Percentiles rank a stretch among this genome's conserved stretches.
These are phyloP conservation scores for Geosmithia flava DNA, from an alignment of 2,329 filamentous ascomycete species.

Conservation along the genomic window DNA sequence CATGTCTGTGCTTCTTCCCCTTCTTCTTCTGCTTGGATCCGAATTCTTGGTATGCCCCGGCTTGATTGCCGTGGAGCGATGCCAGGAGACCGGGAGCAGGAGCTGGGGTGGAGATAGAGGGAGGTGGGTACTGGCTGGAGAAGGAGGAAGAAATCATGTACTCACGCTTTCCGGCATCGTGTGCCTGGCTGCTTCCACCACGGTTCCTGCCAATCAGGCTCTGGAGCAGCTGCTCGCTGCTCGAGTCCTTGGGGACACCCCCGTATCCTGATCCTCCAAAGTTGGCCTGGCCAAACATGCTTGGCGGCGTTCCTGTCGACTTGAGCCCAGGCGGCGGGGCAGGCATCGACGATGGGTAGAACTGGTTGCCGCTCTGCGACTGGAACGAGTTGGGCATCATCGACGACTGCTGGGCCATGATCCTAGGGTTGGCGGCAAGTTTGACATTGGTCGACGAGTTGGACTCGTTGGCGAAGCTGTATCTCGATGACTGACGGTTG, in stretches of 20 bases:
- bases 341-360: constrained; percentile 76
- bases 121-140: constrained; percentile 74
- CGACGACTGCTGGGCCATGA: constrained; percentile 76
- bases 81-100: constrained; percentile 82
- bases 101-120: constrained; percentile 70
- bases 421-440: constrained; percentile 63
- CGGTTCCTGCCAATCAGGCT: constrained; percentile 65
- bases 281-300: constrained; percentile 76
- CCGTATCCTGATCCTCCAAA: constrained; percentile 66
- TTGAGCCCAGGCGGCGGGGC: constrained; percentile 92
- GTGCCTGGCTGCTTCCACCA: constrained; percentile 55
- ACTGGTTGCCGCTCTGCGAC: constrained; percentile 51
- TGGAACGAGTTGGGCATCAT: constrained; percentile 63
- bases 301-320: constrained; percentile 85
- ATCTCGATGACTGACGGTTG: constrained; percentile 73
- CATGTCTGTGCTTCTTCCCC: constrained; percentile 99
- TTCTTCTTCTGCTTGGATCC: constrained; percentile 99
- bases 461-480: constrained; percentile 73
- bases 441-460: constrained; percentile 47
- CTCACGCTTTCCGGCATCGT: constrained; percentile 95
- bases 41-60: constrained; percentile 81
- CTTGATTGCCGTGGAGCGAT: constrained; percentile 80
- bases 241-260: constrained; percentile 56
- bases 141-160: constrained; percentile 80
- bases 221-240: constrained; percentile 52